Evolutionary conservation across 768 basidiomycete genomes (phyloP), one percentile per base, ranked within the genome.

Genomic region (Kwoniella europaea): DNA sequence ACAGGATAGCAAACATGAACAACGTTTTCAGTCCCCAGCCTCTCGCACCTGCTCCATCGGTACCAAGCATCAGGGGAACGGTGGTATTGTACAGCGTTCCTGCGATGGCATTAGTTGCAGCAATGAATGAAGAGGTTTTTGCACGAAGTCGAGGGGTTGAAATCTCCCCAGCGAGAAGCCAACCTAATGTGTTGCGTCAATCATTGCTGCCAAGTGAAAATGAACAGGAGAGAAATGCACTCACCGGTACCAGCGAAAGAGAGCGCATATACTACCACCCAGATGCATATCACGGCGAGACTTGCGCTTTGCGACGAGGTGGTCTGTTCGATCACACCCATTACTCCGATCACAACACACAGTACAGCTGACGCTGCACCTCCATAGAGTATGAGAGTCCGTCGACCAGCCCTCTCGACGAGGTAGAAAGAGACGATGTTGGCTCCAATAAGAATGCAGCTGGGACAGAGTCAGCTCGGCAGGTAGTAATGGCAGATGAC

Each of bases 11-110:
- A 56, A 74, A 74, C 60, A 74, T 58, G 43, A 63, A 74, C 35
- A 74, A 44, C 42, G 72, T 74, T 54, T 74, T 74, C 24, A 74
- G 54, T 18, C 72, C 72, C 72, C 72, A 73, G 53, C 61, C 56
- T 22, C 72, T 53, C 1, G 63, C 22, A 29, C 50, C 53, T 10
- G 63, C 63, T 24, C 50, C 50, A 35, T 53, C 53, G 16, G 53
- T 54, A 57, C 65, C 10, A 59, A 52, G 50, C 65, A 60, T 22
- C 53, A 42, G 42, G 10, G n/a, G 27, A 13, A 35, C 18, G 15
- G 22, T 58, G 60, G 71, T 72, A 42, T 72, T 71, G 63, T 72
- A 75, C 13, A 75, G 35, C 9, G 71, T 68, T 43, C 65, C 65
- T n/a, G 50, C 44, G 46, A 64, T 58, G 35, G 71, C 68, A 22